Base-by-base conservation (phyloP, 257 asterid species). In the Scutellaria baicalensis region DNA sequence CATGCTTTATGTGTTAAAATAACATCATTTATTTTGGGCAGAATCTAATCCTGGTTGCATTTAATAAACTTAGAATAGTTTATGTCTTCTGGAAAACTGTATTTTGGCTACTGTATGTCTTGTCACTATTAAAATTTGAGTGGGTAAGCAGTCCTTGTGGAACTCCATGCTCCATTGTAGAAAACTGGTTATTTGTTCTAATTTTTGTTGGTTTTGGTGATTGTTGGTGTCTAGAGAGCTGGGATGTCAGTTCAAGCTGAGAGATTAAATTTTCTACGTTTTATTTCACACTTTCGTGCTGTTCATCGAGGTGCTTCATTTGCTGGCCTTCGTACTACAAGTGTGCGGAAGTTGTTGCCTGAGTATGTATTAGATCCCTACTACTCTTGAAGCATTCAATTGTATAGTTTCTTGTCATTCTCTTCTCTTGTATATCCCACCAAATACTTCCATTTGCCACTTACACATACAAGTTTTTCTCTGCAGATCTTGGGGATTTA, bases 311-410 rank as follows among this genome's bases (percentile, higher is more conserved):
- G 99, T 67, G 77, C 97, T 78, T 77, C 97, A 4, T 91, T 94
- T 87, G 97, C 99, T 17, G 97, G 97, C 13, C 99, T 94, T 72
- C 96, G 97, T 61, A 94, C 97, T 14, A 94, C 99, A 48, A 91
- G 97, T 65, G 99, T 94, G 39, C 92, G 99, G 66, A 94, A 94
- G 78, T 83, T 94, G 87, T 86, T 94, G 66, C 99, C 99, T 1
- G 99, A 94, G 99, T 94, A 89, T 69, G 99, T 75, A 58, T 39
- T 81, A 20, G 16, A 78, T 65, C 40, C 66, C 40, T 77, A 63
- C 62, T n/a, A 42, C 59, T 70, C 33, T 31, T 27, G 52, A 27
- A 27, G 35, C 59, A 38, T 20, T 48, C 68, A 43, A 21, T 66
- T 45, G 4, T 47, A 55, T 56, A 10, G 44, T 55, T 68, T 64